Percentiles rank a stretch among this genome's conserved stretches.
phyloP scores from a whole-genome alignment of 768 basidiomycete species.

The Collybiopsis confluens region DNA sequence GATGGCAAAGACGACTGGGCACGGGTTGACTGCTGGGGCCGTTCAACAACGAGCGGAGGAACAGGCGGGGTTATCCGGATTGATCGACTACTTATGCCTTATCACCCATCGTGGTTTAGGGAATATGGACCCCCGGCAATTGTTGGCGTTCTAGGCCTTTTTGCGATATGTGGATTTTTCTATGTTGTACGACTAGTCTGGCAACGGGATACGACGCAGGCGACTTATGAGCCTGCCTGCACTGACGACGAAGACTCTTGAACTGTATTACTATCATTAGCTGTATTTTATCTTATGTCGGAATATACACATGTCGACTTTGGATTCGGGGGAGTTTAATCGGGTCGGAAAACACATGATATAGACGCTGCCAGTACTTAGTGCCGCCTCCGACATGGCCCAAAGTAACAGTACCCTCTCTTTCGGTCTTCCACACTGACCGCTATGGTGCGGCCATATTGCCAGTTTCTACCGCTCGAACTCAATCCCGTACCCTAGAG shows the following conservation, averaged over 20 bases:
- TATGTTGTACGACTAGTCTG: conserved; percentile 68
- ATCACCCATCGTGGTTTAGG: conserved; percentile 81
- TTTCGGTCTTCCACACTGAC: background rate
- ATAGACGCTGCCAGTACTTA: background rate
- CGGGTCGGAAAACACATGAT: background rate
- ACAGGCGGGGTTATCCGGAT: conserved; percentile 89
- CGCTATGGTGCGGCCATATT: background rate
- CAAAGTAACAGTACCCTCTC: background rate
- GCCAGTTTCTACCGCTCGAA: background rate
- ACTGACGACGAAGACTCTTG: conserved; percentile 40
- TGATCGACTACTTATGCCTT: conserved; percentile 79
- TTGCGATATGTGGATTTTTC: conserved; percentile 66
- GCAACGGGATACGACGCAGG: conserved; percentile 72
- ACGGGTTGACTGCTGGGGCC: conserved; percentile 67
- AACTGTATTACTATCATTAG: too few relatives aligned
- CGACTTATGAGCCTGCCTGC: conserved; percentile 83
- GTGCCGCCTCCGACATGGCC: background rate
- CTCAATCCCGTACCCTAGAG: conserved; percentile 7
- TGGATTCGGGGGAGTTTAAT: background rate
- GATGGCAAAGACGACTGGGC: conserved; percentile 61
- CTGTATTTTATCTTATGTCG: background rate
- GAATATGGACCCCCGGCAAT: conserved; percentile 68
- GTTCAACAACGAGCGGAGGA: conserved; percentile 66
- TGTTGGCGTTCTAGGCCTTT: conserved; percentile 54
- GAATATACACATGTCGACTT: background rate